phyloP scores from a whole-genome alignment of 148 eudicot genomes.

The Polygonum aviculare region DNA sequence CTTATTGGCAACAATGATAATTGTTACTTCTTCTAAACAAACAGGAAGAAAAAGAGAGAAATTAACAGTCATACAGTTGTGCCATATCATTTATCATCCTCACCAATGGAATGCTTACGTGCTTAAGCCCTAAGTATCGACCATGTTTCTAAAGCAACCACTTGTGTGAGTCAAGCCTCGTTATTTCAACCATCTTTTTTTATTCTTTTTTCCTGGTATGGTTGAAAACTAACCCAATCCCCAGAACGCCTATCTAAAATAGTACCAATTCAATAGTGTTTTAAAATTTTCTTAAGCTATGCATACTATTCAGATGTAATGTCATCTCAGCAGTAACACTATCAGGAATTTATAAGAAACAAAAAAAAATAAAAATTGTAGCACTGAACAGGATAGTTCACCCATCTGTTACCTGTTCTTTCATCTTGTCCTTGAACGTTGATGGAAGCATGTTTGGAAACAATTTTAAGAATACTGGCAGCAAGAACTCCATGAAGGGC shows the following conservation, averaged over 20 bases:
- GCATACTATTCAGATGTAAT: constrained; percentile 2
- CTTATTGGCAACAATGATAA: neutral
- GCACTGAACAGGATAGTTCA: neutral
- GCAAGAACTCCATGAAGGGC: constrained; percentile 87
- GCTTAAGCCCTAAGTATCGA: neutral
- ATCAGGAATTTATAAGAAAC: neutral
- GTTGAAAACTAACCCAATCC: neutral
- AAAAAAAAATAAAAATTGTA: neutral
- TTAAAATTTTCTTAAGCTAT: neutral
- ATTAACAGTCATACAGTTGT: neutral
- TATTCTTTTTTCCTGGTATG: neutral
- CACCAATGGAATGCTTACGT: neutral
- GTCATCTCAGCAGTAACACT: neutral
- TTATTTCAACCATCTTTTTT: neutral
- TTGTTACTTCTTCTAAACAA: neutral
- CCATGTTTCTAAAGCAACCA: neutral
- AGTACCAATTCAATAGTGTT: neutral
- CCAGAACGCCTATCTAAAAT: neutral
- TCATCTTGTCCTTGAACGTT: constrained; percentile 86
- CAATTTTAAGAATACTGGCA: constrained; percentile 65
- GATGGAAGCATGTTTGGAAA: constrained; percentile 90
- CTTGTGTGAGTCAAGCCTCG: neutral
- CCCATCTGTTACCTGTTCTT: constrained; percentile 51
- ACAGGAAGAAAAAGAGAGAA: neutral
- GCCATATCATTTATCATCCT: neutral